These are phyloP conservation scores for Monsonia emarginata DNA, from an alignment of 441 rosid species.

Conservation along the genomic window DNA sequence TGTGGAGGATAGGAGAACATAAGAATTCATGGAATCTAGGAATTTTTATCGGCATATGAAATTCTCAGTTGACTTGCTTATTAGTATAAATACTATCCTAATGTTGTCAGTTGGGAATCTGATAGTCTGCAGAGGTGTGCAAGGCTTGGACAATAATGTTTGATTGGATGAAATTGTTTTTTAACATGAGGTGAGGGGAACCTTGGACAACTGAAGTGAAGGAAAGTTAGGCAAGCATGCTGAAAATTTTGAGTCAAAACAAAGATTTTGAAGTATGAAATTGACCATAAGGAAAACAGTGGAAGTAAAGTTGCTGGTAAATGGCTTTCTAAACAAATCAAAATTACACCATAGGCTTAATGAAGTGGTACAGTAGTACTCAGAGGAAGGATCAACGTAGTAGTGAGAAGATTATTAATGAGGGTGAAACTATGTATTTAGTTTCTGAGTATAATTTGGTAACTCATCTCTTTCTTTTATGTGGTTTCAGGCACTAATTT, in stretches of 20 bases:
- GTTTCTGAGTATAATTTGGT: background rate
- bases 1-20: background rate
- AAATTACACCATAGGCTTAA: background rate
- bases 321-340: background rate
- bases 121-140: background rate
- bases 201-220: background rate
- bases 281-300: background rate
- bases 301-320: background rate
- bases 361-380: background rate
- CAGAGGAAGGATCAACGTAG: background rate
- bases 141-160: background rate
- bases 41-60: background rate
- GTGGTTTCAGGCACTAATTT: conserved; percentile 64
- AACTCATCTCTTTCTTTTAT: conserved; percentile 4
- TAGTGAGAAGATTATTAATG: background rate
- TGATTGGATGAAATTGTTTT: background rate
- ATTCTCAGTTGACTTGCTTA: background rate
- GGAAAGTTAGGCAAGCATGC: background rate
- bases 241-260: background rate
- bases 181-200: background rate
- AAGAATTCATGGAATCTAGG: background rate
- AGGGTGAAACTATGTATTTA: background rate
- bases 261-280: background rate
- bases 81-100: background rate
- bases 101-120: background rate